phyloP scores from a whole-genome alignment of 257 asterid genomes.

The Nemophila menziesii region DNA sequence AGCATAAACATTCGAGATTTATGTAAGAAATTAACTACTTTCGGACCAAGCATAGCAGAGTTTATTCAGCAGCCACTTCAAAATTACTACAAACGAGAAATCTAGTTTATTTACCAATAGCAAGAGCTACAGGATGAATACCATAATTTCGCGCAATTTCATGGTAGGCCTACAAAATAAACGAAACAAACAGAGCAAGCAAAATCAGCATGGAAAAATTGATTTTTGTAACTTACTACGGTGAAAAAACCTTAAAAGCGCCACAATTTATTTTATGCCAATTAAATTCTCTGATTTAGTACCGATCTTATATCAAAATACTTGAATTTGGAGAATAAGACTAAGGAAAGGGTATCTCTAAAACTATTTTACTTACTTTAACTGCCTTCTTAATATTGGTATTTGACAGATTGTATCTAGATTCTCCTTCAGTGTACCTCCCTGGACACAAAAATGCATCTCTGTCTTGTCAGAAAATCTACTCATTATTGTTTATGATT shows the following conservation, averaged over 20 bases:
- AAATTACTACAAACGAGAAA: neutral
- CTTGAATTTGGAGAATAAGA: neutral
- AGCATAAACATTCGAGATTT: constrained; percentile 8
- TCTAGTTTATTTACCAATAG: constrained; percentile 51
- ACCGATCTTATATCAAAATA: neutral
- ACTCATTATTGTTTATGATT: neutral
- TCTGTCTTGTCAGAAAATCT: constrained; percentile 4
- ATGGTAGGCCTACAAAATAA: constrained; percentile 45
- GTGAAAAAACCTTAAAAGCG: constrained; percentile 3
- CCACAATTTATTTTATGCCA: neutral
- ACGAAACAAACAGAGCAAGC: constrained; percentile 6
- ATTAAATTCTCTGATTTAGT: neutral
- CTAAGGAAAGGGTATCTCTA: neutral
- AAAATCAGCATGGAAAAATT: constrained; percentile 7
- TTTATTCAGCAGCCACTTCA: neutral
- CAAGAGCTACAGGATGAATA: constrained; percentile 69
- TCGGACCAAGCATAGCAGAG: neutral
- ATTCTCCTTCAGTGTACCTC: constrained; percentile 80
- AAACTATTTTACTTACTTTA: constrained; percentile 30
- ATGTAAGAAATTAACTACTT: neutral
- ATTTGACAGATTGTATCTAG: constrained; percentile 64
- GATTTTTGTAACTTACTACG: constrained; percentile 4
- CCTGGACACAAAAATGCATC: constrained; percentile 29
- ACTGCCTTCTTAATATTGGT: constrained; percentile 37
- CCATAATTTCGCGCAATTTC: constrained; percentile 43